A percentile compares a stretch with the other conserved stretches of the same genome.
Evolutionary conservation across 371 early-diverging fungal species (phyloP).

Genomic region (Dinochytrium kinnereticum): DNA sequence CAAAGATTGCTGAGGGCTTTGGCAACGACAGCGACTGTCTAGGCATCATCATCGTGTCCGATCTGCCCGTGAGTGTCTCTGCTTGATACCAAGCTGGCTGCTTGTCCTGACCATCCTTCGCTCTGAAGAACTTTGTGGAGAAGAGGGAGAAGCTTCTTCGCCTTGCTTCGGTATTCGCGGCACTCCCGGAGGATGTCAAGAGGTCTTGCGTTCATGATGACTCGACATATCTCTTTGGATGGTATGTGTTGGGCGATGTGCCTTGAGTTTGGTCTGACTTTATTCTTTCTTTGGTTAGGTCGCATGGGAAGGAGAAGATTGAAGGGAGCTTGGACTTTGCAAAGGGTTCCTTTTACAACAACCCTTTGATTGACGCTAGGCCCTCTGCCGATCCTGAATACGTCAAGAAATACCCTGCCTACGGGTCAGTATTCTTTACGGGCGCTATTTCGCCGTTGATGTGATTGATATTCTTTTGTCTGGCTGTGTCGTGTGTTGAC

Average conservation of each 20-base stretch:
- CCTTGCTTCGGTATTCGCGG: slow-evolving; percentile 58
- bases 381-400: slow-evolving; percentile 2
- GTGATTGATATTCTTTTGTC: neutral
- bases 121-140: slow-evolving; percentile 35
- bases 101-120: too few species aligned
- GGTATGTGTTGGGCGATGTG: slow-evolving; percentile 42
- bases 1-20: slow-evolving; percentile 49
- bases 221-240: slow-evolving; percentile 62
- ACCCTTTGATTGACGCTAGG: slow-evolving; percentile 54
- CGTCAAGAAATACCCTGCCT: slow-evolving; percentile 31
- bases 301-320: slow-evolving; percentile 67
- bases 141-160: slow-evolving; percentile 54
- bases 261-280: neutral
- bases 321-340: slow-evolving; percentile 58
- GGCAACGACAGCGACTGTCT: slow-evolving; percentile 52
- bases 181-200: slow-evolving; percentile 54
- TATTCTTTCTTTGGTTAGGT: slow-evolving; percentile 12
- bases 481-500: too few species aligned
- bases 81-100: neutral
- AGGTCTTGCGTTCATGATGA: slow-evolving; percentile 50
- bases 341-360: slow-evolving; percentile 49
- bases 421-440: slow-evolving; percentile 27
- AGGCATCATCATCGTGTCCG: slow-evolving; percentile 34
- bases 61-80: neutral
- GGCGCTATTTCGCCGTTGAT: neutral